These are phyloP conservation scores for Abrus precatorius DNA, from an alignment of 306 rosid genomes.

Conservation along the genomic window DNA sequence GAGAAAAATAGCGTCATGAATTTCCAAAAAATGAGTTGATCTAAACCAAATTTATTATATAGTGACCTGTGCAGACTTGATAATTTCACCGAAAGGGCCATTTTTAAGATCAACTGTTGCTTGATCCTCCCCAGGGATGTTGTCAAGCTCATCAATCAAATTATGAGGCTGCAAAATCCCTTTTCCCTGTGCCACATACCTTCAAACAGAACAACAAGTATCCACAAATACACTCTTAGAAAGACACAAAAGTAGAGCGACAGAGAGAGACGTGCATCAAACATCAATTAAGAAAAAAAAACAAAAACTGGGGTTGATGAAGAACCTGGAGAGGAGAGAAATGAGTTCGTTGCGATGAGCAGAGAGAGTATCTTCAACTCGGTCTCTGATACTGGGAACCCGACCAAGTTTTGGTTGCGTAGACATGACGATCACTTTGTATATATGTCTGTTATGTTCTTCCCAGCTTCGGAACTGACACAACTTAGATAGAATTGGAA, in stretches of 20 bases:
- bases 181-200: slow-evolving; percentile 91
- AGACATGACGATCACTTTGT: slow-evolving; percentile 58
- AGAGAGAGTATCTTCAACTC: slow-evolving; percentile 83
- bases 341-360: slow-evolving; percentile 88
- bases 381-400: slow-evolving; percentile 75
- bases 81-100: slow-evolving; percentile 57
- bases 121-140: slow-evolving; percentile 53
- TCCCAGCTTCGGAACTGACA: not conserved
- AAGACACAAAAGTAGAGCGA: not conserved
- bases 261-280: not conserved
- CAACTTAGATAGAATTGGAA: not conserved
- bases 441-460: not conserved
- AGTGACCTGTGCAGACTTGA: slow-evolving; percentile 61
- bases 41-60: not conserved
- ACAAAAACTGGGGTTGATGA: not conserved
- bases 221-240: not conserved
- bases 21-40: not conserved
- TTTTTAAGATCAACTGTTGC: slow-evolving; percentile 48
- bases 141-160: slow-evolving; percentile 82
- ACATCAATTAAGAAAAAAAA: not conserved
- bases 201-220: slow-evolving; percentile 28
- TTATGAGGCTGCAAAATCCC: slow-evolving; percentile 90
- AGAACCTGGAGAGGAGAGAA: slow-evolving; percentile 91
- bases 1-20: not conserved
- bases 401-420: slow-evolving; percentile 62